Evolutionary conservation across 805 yeast species (phyloP), one percentile per base, ranked within the genome.

Genomic region (Barnettozyma siamensis): DNA sequence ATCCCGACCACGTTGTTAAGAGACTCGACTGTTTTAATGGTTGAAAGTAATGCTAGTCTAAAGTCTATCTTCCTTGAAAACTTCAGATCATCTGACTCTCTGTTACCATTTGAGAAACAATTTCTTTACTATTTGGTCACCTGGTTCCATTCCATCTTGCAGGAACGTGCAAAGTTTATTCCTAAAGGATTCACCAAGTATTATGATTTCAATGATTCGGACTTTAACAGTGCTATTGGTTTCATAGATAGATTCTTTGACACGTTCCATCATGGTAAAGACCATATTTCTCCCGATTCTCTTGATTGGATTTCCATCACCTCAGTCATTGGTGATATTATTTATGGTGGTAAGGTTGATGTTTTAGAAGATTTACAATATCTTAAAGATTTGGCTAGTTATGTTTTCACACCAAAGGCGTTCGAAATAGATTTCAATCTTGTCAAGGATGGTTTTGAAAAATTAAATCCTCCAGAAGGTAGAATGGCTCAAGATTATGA

Each of bases 171-270:
- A 37, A 65, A 83, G 35, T 81, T 70, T 47, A 70, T 68, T 1
- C 88, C 91, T 0, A 55, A 74, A 3, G 86, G 91, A 2, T 84
- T 85, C 61, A 50, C 62, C 1, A 72, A 73, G 48, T 54, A 49
- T 9, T 82, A 86, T 54, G 94, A 84, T 45, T 75, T 88, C 51
- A 84, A 75, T 54, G 86, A 84, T 42, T 61, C 79, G n/a, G 96
- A 89, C 55, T 71, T 81, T 40, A 60, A 64, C 10, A 66, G 76
- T 18, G 80, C 78, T 2, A 47, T 69, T 4, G 53, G 46, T 37
- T 64, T 78, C 16, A 58, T 80, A 37, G 66, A 66, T 31, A 60
- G 65, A 35, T 55, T 73, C 51, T 53, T 80, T n/a, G 51, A 60
- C 18, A 44, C 56, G 10, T 43, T 46, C 4, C 45, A 46, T 8